Evolutionary conservation across 805 yeast genomes (phyloP).

Genomic region (Diddensiella transvaalensis): DNA sequence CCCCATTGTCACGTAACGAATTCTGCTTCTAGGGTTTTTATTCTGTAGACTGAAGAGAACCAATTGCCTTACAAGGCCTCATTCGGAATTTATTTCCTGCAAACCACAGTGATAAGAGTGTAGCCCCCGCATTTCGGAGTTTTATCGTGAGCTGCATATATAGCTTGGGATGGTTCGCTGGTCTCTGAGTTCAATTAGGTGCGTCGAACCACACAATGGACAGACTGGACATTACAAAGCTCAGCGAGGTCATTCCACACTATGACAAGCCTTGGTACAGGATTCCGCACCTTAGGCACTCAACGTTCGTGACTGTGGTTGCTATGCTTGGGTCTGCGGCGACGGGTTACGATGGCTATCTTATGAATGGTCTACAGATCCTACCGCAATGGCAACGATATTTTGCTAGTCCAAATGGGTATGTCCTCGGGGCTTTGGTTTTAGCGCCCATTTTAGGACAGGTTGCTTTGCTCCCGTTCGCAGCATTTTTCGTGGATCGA

Average conservation of each 20-base stretch:
- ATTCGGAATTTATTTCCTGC: no score
- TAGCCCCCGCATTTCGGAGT: no score
- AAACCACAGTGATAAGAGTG: no score
- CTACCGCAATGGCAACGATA: slow-evolving; percentile 21
- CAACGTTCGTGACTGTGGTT: slow-evolving; percentile 7
- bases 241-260: slow-evolving; percentile 12
- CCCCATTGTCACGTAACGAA: no score
- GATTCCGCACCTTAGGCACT: slow-evolving; percentile 10
- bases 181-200: no score
- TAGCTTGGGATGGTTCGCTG: no score
- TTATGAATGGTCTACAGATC: slow-evolving; percentile 20
- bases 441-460: slow-evolving; percentile 25
- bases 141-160: no score
- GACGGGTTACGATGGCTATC: slow-evolving; percentile 15
- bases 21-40: no score
- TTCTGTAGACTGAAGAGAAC: no score
- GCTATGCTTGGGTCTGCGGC: slow-evolving; percentile 5
- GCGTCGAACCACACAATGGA: no score
- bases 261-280: slow-evolving; percentile 12
- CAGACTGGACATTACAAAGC: background rate
- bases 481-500: slow-evolving; percentile 46
- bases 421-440: slow-evolving; percentile 11
- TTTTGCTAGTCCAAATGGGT: slow-evolving; percentile 11
- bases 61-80: no score
- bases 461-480: slow-evolving; percentile 41